Conservation (phyloP, 495 filamentous ascomycete genomes). For the Thermothielavioides terrestris region DNA sequence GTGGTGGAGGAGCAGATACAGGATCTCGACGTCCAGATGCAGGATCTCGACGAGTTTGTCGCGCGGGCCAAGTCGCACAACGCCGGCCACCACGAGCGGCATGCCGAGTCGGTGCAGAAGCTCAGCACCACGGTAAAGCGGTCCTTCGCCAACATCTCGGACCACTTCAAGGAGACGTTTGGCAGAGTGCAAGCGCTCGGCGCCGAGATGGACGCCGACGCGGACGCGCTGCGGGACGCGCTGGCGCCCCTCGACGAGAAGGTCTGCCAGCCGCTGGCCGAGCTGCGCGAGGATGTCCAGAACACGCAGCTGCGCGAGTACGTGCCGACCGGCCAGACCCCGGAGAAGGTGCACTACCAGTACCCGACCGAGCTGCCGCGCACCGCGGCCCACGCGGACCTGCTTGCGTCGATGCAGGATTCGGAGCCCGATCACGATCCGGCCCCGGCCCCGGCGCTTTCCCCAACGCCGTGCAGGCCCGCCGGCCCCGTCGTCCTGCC, state of each 20-base stretch:
- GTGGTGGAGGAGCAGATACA: conserved; percentile 85
- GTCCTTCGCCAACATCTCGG: conserved; percentile 60
- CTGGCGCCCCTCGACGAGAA: conserved; percentile 51
- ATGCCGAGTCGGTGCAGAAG: conserved; percentile 49
- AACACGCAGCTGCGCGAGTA: conserved; percentile 64
- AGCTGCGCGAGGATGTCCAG: conserved; percentile 57
- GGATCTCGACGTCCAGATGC: conserved; percentile 79
- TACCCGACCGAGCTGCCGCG: conserved; percentile 69
- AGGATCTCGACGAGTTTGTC: conserved; percentile 82
- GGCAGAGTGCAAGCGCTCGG: conserved; percentile 55
- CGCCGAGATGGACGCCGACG: conserved; percentile 50
- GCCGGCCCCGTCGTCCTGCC: conserved; percentile 24
- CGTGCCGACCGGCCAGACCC: conserved; percentile 73
- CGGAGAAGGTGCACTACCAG: conserved; percentile 64
- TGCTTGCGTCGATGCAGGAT: conserved; percentile 51
- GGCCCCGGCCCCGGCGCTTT: too few species aligned
- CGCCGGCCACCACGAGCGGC: conserved; percentile 57
- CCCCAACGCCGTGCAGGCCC: background rate
- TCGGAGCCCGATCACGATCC: background rate
- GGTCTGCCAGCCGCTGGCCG: conserved; percentile 57
- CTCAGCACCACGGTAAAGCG: conserved; percentile 56
- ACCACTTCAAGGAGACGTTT: conserved; percentile 54
- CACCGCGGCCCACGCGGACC: conserved; percentile 60
- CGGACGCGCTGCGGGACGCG: conserved; percentile 42
- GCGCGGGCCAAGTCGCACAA: conserved; percentile 76